A percentile compares a stretch with the other conserved stretches of the same genome.
phyloP scores from a whole-genome alignment of 208 protist species.

The Tritrichomonas foetus region DNA sequence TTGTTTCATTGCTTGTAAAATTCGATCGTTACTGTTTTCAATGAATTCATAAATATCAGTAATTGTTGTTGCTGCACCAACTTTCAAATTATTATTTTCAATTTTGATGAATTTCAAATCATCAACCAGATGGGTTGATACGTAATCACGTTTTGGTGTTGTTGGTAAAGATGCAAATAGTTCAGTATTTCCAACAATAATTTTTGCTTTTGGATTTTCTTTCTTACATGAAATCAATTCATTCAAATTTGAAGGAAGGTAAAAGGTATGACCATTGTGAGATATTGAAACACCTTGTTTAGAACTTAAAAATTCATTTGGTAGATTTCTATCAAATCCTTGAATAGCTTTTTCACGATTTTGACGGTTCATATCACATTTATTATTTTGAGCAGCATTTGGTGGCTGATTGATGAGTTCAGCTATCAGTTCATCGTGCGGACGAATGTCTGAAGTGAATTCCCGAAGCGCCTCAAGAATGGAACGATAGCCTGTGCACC shows the following conservation, averaged over 20 bases:
- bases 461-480: conserved; percentile 41
- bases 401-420: too few relatives aligned
- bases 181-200: conserved; percentile 1
- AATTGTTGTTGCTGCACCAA: background rate
- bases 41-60: background rate
- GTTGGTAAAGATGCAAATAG: background rate
- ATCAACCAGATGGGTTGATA: background rate
- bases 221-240: background rate
- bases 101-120: background rate
- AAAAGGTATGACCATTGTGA: background rate
- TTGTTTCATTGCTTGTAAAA: conserved; percentile 50
- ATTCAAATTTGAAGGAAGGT: background rate
- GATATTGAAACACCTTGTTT: background rate
- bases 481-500: conserved; percentile 55
- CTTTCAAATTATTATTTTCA: background rate
- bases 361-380: too few relatives aligned
- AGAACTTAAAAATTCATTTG: too few relatives aligned
- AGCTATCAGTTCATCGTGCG: background rate
- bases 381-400: too few relatives aligned
- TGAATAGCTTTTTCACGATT: too few relatives aligned
- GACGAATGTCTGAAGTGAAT: background rate
- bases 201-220: conserved; percentile 15
- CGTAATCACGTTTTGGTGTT: background rate
- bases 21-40: background rate
- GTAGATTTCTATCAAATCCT: too few relatives aligned